Evolutionary conservation across 129 eudicot genomes (phyloP).

Genomic region (Tanacetum coccineum): DNA sequence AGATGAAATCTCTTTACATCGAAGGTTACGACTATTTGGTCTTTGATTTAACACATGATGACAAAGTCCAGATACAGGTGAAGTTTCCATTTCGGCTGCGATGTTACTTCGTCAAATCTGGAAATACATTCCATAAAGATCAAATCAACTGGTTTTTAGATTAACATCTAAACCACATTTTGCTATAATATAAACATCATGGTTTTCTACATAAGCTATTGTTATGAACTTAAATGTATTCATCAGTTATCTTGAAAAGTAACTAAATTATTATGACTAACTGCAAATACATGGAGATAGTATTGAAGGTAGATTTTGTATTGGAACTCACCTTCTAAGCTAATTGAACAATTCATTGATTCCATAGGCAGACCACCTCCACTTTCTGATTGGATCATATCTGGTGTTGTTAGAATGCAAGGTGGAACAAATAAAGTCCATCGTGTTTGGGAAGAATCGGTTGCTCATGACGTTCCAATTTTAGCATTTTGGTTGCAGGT

Average conservation of each 20-base stretch:
- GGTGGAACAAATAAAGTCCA: too few relatives aligned
- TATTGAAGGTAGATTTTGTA: constrained; percentile 69
- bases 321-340: constrained; percentile 86
- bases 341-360: constrained; percentile 76
- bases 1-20: constrained; percentile 89
- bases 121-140: too few relatives aligned
- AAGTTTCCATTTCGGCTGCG: too few relatives aligned
- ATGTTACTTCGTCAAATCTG: too few relatives aligned
- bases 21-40: constrained; percentile 88
- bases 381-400: constrained; percentile 95
- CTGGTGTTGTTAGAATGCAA: constrained; percentile 98
- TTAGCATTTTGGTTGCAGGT: constrained; percentile 99
- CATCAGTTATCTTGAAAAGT: too few relatives aligned
- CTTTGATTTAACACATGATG: constrained; percentile 84
- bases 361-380: constrained; percentile 82
- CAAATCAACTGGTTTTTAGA: too few relatives aligned
- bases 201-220: not conserved
- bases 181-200: not conserved
- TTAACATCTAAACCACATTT: not conserved
- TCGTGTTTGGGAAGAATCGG: constrained; percentile 56
- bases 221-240: not conserved
- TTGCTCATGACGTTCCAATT: constrained; percentile 61
- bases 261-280: not conserved
- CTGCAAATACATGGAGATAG: constrained; percentile 75
- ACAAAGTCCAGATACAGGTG: too few relatives aligned